Evolutionary conservation across 495 filamentous ascomycete genomes (phyloP), one percentile per base, ranked within the genome.

Genomic region (Hypoxylon fuscum): DNA sequence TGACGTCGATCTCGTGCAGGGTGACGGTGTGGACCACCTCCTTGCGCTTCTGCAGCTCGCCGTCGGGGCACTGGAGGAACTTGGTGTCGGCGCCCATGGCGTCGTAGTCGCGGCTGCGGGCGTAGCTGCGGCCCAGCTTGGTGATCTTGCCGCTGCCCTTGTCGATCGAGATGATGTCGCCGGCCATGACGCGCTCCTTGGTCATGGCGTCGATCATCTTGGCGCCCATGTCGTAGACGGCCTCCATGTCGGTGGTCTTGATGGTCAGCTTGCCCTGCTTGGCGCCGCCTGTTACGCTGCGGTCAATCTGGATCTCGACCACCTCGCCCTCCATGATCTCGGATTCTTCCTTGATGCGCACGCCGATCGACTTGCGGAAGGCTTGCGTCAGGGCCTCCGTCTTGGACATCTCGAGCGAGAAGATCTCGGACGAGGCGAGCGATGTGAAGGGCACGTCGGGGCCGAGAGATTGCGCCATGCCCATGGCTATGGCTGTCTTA

Each of bases 141-240:
- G 92, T 96, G 72, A 99, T 98, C 75, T 96, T 96, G 50, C 96
- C 96, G 1, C 91, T 95, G 2, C 93, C 91, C 79, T 97, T 98
- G 75, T 99, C 96, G 69, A 99, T 97, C 40, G 89, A 93, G 57
- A 99, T 97, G 55, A 99, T 90, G 75, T 99, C 95, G 58, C 95
- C 95, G 5, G 96, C 96, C 85, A 97, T 96, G 40, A 99, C 91
- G 51, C 94, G 92, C 79, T 99, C 95, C 76, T 97, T 97, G 56
- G 91, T 96, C 90, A 99, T 96, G 35, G 92, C 90, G 67, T 99
- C 96, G 62, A 99, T 97, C 96, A 98, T 97, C 77, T 98, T 97
- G 50, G 88, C 93, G 35, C 95, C 95, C 91, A 98, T 95, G 65
- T 98, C 95, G 81, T 97, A 98, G 66, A 98, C 91, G 15, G 95